Evolutionary conservation across 2,329 filamentous ascomycete genomes (phyloP).

Genomic region (Graphiopsis chlorocephala): DNA sequence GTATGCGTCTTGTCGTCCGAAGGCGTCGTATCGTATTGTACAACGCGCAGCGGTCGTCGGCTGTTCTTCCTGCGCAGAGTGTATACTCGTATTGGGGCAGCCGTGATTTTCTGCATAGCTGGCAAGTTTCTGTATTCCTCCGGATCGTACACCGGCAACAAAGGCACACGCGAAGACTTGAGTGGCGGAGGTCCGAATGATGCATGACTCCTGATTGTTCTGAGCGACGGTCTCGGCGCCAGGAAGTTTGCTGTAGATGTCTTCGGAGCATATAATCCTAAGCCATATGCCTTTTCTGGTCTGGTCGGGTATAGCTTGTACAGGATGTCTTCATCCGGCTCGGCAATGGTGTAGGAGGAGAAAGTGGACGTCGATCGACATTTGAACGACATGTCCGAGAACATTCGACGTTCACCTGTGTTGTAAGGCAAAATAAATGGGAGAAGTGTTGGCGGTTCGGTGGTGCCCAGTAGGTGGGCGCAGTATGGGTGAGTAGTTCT

Average conservation of each 20-base stretch:
- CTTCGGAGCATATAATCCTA: conserved; percentile 26
- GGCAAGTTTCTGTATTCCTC: conserved; percentile 19
- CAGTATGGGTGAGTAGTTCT: conserved; percentile 25
- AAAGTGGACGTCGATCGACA: conserved; percentile 30
- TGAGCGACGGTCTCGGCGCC: conserved; percentile 25
- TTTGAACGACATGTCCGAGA: conserved; percentile 33
- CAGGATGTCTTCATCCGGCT: conserved; percentile 8
- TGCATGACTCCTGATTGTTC: conserved; percentile 24
- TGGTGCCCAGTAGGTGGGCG: conserved; percentile 28
- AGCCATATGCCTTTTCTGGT: conserved; percentile 21
- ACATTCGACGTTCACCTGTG: conserved; percentile 18
- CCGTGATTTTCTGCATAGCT: conserved; percentile 18
- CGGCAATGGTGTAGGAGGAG: conserved; percentile 19
- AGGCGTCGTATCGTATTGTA: neutral
- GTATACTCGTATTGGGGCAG: conserved; percentile 17
- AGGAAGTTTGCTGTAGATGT: conserved; percentile 17
- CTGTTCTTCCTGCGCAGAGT: conserved; percentile 11
- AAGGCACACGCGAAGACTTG: conserved; percentile 25
- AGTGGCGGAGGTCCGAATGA: conserved; percentile 20
- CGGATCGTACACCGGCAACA: conserved; percentile 28
- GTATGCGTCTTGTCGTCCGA: conserved; percentile 11
- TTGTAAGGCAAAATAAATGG: conserved; percentile 25
- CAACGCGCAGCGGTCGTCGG: conserved; percentile 18
- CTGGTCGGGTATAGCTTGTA: conserved; percentile 18
- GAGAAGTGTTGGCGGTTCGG: conserved; percentile 20